Evolutionary conservation across 1,139 yeast genomes (phyloP).

Genomic region (Entelexis sorbosivorans): DNA sequence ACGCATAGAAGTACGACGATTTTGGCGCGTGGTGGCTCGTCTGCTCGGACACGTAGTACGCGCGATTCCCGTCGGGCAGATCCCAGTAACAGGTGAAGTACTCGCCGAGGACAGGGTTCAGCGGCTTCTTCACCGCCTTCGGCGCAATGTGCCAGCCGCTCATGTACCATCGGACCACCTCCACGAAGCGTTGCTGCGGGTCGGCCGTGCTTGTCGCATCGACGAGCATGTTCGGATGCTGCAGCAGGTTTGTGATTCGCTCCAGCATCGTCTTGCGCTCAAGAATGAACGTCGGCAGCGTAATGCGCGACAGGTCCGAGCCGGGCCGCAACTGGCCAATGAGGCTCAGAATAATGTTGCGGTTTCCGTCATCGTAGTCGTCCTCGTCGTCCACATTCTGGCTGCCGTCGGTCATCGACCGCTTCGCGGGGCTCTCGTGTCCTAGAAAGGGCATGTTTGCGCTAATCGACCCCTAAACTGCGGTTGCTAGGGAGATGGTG

Average conservation of each 20-base stretch:
- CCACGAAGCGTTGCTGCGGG: conserved; percentile 54
- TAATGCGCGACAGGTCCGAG: conserved; percentile 76
- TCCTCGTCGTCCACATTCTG: conserved; percentile 48
- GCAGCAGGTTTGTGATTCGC: conserved; percentile 80
- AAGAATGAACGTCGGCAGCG: conserved; percentile 85
- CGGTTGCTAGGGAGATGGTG: neutral
- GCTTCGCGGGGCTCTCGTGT: conserved; percentile 8
- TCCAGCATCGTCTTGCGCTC: conserved; percentile 95
- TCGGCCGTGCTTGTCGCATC: conserved; percentile 52
- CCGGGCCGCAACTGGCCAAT: conserved; percentile 90
- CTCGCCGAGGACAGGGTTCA: conserved; percentile 91
- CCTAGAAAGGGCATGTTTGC: neutral
- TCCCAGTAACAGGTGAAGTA: conserved; percentile 89
- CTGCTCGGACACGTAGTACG: conserved; percentile 84
- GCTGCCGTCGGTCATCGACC: neutral
- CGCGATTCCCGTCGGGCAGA: conserved; percentile 53
- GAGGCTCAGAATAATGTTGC: conserved; percentile 71
- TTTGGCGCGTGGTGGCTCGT: conserved; percentile 98
- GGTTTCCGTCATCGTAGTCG: conserved; percentile 84
- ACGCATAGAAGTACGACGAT: conserved; percentile 78
- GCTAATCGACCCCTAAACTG: neutral
- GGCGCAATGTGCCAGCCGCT: conserved; percentile 98
- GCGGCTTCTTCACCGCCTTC: conserved; percentile 92
- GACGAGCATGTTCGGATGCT: conserved; percentile 64
- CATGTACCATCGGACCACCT: conserved; percentile 76